These are phyloP conservation scores for Myriosclerotinia scirpicola DNA, from an alignment of 2,329 filamentous ascomycete species.

Conservation along the genomic window DNA sequence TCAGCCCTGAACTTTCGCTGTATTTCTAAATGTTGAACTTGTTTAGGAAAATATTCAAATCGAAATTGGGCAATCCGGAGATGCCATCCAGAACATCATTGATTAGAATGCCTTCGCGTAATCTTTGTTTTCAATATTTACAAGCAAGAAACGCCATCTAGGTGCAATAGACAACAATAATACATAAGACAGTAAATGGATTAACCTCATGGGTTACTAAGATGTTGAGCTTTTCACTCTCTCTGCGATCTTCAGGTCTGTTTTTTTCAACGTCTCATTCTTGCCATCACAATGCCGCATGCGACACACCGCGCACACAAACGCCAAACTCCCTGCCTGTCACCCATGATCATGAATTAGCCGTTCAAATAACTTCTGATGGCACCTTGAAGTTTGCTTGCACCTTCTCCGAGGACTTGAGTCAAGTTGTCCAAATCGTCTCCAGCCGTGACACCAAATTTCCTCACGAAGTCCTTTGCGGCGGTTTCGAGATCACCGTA, in stretches of 20 bases:
- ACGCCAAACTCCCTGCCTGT: slow-evolving; percentile 8
- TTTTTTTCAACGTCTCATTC: slow-evolving; percentile 8
- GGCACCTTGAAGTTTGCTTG: slow-evolving; percentile 76
- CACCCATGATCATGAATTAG: slow-evolving; percentile 40
- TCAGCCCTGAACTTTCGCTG: background rate
- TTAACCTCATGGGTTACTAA: slow-evolving; percentile 1
- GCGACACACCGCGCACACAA: background rate
- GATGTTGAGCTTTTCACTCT: background rate
- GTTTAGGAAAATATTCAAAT: background rate
- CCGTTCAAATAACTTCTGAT: slow-evolving; percentile 64
- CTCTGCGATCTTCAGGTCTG: background rate
- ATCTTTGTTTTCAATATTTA: background rate
- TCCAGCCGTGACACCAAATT: slow-evolving; percentile 91
- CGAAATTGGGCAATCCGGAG: background rate
- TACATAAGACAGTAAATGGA: slow-evolving; percentile 14
- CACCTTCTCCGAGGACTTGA: slow-evolving; percentile 80
- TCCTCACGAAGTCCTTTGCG: slow-evolving; percentile 92
- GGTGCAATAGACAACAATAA: background rate
- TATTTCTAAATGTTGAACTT: background rate
- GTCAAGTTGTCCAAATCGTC: slow-evolving; percentile 93
- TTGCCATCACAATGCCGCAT: slow-evolving; percentile 7
- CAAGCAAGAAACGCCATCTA: slow-evolving; percentile 9
- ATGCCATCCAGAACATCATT: background rate
- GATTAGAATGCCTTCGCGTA: too few species aligned
- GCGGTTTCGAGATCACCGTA: slow-evolving; percentile 92